Evolutionary conservation across 2,329 filamentous ascomycete species (phyloP).

Genomic region (Capronia americana): DNA sequence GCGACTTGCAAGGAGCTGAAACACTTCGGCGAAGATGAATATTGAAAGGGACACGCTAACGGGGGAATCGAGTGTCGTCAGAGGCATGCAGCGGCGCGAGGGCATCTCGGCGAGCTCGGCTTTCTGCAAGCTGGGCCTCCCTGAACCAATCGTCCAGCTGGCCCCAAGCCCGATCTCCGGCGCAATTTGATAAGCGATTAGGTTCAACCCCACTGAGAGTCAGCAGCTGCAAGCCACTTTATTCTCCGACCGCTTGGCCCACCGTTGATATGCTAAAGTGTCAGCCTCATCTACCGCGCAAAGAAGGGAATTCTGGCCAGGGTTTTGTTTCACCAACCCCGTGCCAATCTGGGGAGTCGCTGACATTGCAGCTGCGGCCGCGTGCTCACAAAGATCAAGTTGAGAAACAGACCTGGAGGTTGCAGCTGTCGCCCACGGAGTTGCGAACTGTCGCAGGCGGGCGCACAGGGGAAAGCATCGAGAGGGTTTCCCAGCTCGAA

Average conservation of each 20-base stretch:
- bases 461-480: constrained; percentile 14
- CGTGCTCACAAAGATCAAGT: neutral
- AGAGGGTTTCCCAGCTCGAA: constrained; percentile 17
- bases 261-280: neutral
- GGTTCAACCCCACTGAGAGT: neutral
- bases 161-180: constrained; percentile 17
- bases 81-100: neutral
- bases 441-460: constrained; percentile 14
- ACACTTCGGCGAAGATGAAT: neutral
- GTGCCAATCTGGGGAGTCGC: constrained; percentile 8
- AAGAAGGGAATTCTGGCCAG: neutral
- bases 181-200: constrained; percentile 20
- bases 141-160: constrained; percentile 8
- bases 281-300: constrained; percentile 1
- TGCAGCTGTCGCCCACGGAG: neutral
- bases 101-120: constrained; percentile 1
- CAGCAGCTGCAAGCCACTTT: constrained; percentile 20
- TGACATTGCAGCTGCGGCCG: neutral
- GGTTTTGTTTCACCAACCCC: constrained; percentile 19
- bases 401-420: neutral
- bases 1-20: neutral
- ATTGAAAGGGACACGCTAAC: neutral
- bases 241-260: constrained; percentile 20
- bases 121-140: neutral
- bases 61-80: neutral